Conservation (phyloP, 495 filamentous ascomycete genomes). For the Sporormia fimetaria region DNA sequence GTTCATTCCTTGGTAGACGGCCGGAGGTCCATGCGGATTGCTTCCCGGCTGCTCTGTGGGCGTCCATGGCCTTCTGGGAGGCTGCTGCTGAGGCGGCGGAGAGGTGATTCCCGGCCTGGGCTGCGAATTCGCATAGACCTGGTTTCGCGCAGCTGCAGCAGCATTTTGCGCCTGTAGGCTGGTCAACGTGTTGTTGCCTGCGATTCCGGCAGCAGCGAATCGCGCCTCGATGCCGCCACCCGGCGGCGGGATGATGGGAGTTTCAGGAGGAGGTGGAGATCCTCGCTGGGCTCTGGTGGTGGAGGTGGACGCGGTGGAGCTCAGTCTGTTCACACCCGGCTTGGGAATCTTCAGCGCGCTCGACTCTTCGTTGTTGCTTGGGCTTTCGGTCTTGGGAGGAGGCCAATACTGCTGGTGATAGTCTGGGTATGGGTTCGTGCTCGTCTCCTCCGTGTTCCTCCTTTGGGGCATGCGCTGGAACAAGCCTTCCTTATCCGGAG, state of each 20-base stretch:
- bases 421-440: conserved; percentile 41
- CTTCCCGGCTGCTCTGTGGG: conserved; percentile 84
- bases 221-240: conserved; percentile 76
- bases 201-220: conserved; percentile 80
- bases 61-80: conserved; percentile 74
- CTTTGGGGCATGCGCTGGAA: conserved; percentile 46
- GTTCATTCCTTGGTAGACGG: conserved; percentile 76
- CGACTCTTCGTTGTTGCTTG: conserved; percentile 1
- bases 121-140: conserved; percentile 54
- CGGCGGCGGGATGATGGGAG: conserved; percentile 66
- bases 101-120: conserved; percentile 22
- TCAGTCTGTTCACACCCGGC: conserved; percentile 59
- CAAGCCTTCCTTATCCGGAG: conserved; percentile 58
- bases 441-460: conserved; percentile 27
- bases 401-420: conserved; percentile 61
- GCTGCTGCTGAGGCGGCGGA: conserved; percentile 34
- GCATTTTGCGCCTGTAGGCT: conserved; percentile 71
- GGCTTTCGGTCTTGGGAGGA: conserved; percentile 29
- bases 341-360: conserved; percentile 33
- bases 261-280: conserved; percentile 91
- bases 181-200: conserved; percentile 68
- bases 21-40: conserved; percentile 83
- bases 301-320: conserved; percentile 80
- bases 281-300: conserved; percentile 87
- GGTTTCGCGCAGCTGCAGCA: conserved; percentile 63